Conservation (phyloP, 345 rosid genomes). For the Brassica juncea region DNA sequence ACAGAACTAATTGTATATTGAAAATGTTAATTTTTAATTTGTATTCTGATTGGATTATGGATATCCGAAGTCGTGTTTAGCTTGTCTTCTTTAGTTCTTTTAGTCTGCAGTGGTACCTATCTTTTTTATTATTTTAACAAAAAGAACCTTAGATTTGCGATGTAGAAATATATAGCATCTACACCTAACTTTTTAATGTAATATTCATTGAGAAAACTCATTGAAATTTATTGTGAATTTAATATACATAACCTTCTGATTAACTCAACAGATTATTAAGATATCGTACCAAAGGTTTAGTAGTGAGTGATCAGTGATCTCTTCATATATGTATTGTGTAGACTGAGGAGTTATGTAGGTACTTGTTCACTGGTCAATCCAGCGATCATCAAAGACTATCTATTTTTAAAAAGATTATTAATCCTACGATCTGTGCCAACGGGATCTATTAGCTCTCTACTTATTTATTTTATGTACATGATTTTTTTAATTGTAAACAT, state of each 20-base stretch:
- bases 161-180: conserved; percentile 10
- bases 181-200: not conserved
- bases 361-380: not conserved
- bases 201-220: not conserved
- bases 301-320: not conserved
- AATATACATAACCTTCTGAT: not conserved
- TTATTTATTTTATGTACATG: no score
- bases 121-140: not conserved
- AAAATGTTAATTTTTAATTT: not conserved
- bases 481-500: no score
- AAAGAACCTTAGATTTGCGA: not conserved
- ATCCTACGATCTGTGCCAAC: not conserved
- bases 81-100: not conserved
- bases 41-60: conserved; percentile 12
- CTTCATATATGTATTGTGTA: not conserved
- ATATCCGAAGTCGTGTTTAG: conserved; percentile 24
- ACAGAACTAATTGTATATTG: not conserved
- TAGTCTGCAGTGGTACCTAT: not conserved
- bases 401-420: not conserved
- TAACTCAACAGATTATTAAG: conserved; percentile 4
- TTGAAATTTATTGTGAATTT: not conserved
- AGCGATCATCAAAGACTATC: not conserved
- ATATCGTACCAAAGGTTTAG: not conserved
- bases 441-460: no score
- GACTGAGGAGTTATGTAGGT: not conserved